Conservation (phyloP, 108 stramenopile species). For the Mediolabrus comicus region DNA sequence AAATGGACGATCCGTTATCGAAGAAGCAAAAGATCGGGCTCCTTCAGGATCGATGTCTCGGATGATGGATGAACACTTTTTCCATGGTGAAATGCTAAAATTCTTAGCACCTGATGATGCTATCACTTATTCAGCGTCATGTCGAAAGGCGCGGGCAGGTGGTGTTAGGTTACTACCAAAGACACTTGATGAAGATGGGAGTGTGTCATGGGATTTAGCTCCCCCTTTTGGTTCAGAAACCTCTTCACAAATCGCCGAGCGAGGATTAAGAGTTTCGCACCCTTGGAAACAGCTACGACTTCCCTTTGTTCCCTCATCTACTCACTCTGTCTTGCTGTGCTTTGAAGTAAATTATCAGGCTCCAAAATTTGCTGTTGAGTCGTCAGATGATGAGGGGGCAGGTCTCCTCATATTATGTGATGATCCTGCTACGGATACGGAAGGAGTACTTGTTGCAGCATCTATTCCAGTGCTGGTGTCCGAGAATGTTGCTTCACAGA, state of each 20-base stretch:
- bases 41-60: conserved; percentile 13
- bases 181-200: conserved; percentile 1
- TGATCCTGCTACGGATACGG: conserved; percentile 4
- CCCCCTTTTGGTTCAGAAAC: background rate
- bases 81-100: conserved; percentile 15
- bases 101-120: conserved; percentile 34
- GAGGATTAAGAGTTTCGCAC: conserved; percentile 1
- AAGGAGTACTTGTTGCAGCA: conserved; percentile 11
- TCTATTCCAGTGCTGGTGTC: conserved; percentile 7
- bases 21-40: conserved; percentile 38
- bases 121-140: conserved; percentile 29
- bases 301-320: conserved; percentile 28
- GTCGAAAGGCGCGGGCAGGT: conserved; percentile 11
- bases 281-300: conserved; percentile 37
- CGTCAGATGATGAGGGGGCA: conserved; percentile 6
- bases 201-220: conserved; percentile 16
- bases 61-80: conserved; percentile 26
- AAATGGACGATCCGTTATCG: conserved; percentile 27
- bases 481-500: background rate
- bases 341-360: conserved; percentile 24
- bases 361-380: background rate
- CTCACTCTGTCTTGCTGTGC: conserved; percentile 39
- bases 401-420: conserved; percentile 38
- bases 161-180: conserved; percentile 35
- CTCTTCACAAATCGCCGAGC: background rate